Evolutionary conservation across 257 asterid genomes (phyloP), one percentile per base, ranked within the genome.

Genomic region (Nicotiana undulata): DNA sequence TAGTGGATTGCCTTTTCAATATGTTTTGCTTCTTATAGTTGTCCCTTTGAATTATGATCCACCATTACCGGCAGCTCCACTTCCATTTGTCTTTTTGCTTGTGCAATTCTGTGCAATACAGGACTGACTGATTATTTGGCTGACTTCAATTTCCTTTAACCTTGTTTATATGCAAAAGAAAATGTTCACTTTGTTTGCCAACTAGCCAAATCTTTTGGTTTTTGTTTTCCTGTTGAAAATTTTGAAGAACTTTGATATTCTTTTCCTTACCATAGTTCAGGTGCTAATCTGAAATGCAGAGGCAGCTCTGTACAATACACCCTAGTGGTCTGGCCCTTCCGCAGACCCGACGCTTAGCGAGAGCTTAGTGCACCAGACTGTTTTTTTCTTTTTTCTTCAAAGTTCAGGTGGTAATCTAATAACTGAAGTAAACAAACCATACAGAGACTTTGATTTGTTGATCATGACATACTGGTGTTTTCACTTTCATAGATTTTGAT

Each of bases 11-110:
- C 83, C 85, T 85, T 83, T 86, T 75, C 51, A 51, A 82, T 26
- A 28, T 70, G 76, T 84, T 80, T 85, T 82, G 83, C 83, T 81
- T 83, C 46, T 83, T 82, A 60, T 64, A 80, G 84, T 76, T 72
- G 80, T 79, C 68, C 66, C 59, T 58, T 40, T 82, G 81, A 84
- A 86, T 88, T 84, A 90, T 88, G 86, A 86, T 52, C 86, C 91
- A 88, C 88, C 83, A 84, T 82, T 83, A 81, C 84, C 75, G 77
- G 59, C 75, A 85, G 66, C 64, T 79, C 88, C 88, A 85, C 87
- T 83, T 51, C 51, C 76, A 76, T 81, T 81, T 85, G 87, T 79
- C 87, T 55, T 53, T 18, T 81, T 83, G 82, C 56, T 63, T 64
- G n/a, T 70, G 77, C 79, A 20, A 24, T 34, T 24, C 28, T 76